Evolutionary conservation across 306 rosid species (phyloP).

Genomic region (Sicyos baderoa): DNA sequence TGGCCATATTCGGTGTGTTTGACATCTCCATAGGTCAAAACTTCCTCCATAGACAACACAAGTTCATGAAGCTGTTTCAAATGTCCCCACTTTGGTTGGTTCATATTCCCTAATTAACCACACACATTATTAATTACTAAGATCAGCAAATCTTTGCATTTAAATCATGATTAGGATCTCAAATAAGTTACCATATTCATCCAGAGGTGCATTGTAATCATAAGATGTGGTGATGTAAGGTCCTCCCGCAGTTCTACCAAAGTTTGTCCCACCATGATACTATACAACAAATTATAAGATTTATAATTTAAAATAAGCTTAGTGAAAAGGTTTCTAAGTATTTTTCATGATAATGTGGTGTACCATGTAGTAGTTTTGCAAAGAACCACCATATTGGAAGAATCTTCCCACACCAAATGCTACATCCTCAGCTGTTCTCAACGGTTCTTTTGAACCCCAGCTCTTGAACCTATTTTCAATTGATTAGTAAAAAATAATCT

Average conservation of each 20-base stretch:
- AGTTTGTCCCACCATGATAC: conserved; percentile 60
- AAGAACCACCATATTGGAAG: conserved; percentile 47
- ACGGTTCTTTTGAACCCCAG: conserved; percentile 47
- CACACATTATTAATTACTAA: background rate
- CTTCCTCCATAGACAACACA: conserved; percentile 40
- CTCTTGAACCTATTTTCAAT: conserved; percentile 31
- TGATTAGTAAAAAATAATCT: background rate
- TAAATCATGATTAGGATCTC: background rate
- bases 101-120: conserved; percentile 20
- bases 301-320: background rate
- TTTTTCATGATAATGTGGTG: background rate
- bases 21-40: conserved; percentile 33
- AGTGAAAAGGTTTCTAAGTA: no score
- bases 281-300: background rate
- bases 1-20: conserved; percentile 28
- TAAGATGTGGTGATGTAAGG: conserved; percentile 48
- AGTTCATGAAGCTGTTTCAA: conserved; percentile 40
- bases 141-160: background rate
- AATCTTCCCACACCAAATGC: conserved; percentile 47
- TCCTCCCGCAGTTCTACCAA: conserved; percentile 47
- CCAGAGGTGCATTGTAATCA: conserved; percentile 53
- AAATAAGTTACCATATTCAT: conserved; percentile 39
- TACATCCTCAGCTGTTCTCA: conserved; percentile 52
- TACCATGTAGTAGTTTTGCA: conserved; percentile 58
- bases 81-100: conserved; percentile 48